Conservation (phyloP, 169 alveolate species). For the Eimeria brunetti region DNA sequence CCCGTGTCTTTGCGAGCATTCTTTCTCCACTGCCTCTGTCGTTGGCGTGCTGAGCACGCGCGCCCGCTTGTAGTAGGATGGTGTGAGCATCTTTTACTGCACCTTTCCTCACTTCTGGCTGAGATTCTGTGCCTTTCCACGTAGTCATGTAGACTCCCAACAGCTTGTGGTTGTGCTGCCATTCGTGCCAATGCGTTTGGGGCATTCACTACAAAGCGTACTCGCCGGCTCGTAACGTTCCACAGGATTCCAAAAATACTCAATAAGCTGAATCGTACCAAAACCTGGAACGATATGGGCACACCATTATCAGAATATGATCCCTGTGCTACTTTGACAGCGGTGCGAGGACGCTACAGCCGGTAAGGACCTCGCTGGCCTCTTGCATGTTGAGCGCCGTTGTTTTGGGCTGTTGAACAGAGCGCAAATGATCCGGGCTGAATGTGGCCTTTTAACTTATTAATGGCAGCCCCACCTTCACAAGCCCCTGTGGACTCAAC, state of each 20-base stretch:
- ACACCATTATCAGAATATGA: background rate
- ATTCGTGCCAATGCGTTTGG: background rate
- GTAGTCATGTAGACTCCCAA: background rate
- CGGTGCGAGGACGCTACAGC: background rate
- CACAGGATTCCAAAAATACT: background rate
- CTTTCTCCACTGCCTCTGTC: background rate
- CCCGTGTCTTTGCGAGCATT: background rate
- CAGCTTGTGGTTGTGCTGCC: background rate
- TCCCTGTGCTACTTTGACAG: background rate
- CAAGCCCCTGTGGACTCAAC: background rate
- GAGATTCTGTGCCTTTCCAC: background rate
- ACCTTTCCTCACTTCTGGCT: background rate
- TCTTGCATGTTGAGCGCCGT: background rate
- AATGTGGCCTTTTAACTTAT: background rate
- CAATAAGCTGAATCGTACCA: background rate
- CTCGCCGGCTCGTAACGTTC: background rate
- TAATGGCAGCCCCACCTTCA: background rate
- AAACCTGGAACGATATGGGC: background rate
- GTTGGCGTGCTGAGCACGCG: background rate
- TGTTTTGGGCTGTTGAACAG: background rate
- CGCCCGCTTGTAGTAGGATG: background rate
- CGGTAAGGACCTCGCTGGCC: background rate
- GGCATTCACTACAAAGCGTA: background rate
- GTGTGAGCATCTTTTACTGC: background rate
- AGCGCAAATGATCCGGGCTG: background rate